Percentiles rank a stretch among this genome's conserved stretches.
Conservation (phyloP, 2,329 filamentous ascomycete genomes). For the Pseudogymnoascus sp. region DNA sequence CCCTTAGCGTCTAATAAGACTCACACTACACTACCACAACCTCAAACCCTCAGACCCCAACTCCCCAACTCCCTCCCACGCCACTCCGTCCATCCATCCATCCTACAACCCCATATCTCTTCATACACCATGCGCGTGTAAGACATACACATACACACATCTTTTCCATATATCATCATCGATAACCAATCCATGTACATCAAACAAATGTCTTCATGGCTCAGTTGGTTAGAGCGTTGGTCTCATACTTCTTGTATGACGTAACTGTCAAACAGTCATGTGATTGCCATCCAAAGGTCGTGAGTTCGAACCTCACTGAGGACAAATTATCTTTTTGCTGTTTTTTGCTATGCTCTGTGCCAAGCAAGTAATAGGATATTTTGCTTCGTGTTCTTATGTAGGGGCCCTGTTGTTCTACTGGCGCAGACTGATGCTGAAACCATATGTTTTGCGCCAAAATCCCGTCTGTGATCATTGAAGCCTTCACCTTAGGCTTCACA, state of each 20-base stretch:
- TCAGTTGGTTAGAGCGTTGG: constrained; percentile 32
- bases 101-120: neutral
- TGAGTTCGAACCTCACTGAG: constrained; percentile 12
- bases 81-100: neutral
- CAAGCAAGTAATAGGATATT: too few relatives aligned
- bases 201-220: constrained; percentile 26
- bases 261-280: neutral
- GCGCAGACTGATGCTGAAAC: too few relatives aligned
- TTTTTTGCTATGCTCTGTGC: neutral
- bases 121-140: too few relatives aligned
- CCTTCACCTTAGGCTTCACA: too few relatives aligned
- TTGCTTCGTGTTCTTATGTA: too few relatives aligned
- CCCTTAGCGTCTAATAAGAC: neutral
- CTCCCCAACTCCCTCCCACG: neutral
- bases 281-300: constrained; percentile 7
- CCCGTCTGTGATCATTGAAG: too few relatives aligned
- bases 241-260: constrained; percentile 22
- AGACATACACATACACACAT: too few relatives aligned
- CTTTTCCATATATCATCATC: neutral
- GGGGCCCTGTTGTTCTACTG: too few relatives aligned
- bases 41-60: neutral
- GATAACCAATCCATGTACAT: neutral
- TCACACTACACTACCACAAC: neutral
- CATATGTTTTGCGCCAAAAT: too few relatives aligned
- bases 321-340: neutral